A percentile compares a stretch with the other conserved stretches of the same genome.
These are phyloP conservation scores for Melampsora medusae DNA, from an alignment of 1,284 basidiomycete genomes.

Conservation along the genomic window DNA sequence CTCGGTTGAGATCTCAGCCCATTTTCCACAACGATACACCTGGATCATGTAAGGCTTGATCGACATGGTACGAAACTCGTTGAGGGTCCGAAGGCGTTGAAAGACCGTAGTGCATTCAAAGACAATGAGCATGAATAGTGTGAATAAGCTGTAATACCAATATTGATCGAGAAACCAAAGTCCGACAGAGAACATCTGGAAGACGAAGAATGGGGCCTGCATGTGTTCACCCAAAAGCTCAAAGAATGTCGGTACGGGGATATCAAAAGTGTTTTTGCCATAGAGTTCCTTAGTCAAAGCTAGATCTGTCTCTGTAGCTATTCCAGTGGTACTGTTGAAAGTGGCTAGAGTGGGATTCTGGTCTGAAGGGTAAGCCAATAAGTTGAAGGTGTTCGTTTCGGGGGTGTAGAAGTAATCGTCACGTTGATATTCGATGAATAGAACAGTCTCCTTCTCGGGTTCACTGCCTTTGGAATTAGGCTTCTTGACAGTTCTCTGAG, in stretches of 20 bases:
- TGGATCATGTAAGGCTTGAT: constrained; percentile 82
- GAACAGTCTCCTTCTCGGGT: constrained; percentile 63
- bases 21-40: constrained; percentile 73
- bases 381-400: constrained; percentile 68
- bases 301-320: constrained; percentile 48
- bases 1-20: constrained; percentile 75
- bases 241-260: constrained; percentile 85
- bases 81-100: constrained; percentile 85
- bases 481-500: constrained; percentile 27
- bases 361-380: constrained; percentile 85
- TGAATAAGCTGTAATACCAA: constrained; percentile 96
- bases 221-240: constrained; percentile 88
- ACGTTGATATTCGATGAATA: constrained; percentile 90
- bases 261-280: constrained; percentile 89
- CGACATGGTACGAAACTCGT: constrained; percentile 92
- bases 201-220: constrained; percentile 91
- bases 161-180: constrained; percentile 95
- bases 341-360: constrained; percentile 67
- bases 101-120: constrained; percentile 97
- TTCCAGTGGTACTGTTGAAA: constrained; percentile 65
- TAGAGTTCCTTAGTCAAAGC: constrained; percentile 62
- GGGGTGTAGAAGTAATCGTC: constrained; percentile 82
- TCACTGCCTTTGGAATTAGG: constrained; percentile 15
- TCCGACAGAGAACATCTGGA: constrained; percentile 92
- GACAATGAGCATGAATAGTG: constrained; percentile 90